Base-by-base conservation (phyloP, 2,329 filamentous ascomycete genomes). In the Emmonsiellopsis sp. region DNA sequence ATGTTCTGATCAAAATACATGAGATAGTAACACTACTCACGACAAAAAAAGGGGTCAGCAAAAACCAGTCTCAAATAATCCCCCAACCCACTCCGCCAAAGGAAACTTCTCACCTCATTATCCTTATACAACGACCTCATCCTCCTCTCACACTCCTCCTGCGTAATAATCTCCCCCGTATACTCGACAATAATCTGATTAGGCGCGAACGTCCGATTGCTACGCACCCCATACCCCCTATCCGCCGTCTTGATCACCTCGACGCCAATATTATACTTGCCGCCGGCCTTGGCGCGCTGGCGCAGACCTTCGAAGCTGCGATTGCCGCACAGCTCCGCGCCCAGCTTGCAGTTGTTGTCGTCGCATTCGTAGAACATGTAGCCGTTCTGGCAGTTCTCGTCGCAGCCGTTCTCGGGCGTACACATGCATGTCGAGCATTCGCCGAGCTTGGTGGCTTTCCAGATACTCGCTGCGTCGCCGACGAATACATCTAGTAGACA, bases 1-100 rank as follows among this genome's bases (percentile, higher is more conserved):
- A 97, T 93, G 70, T 94, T 93, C 70, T 96, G 90, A 66, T 97
- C 91, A 67, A 97, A 96, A 53, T 89, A 90, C 93, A 98, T 98
- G 49, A 98, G 77, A 70, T 98, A 98, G 71, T 95, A 97, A 71
- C 90, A 95, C 88, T 95, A 26, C 20, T 26, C 20, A 26, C 3
- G 5, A 26, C 20, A 26, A 26, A 26, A 26, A 26, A 26, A 26
- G n/a, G n/a, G n/a, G 20, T 26, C 20, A 26, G 20, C 20, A 26
- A 26, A 26, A 5, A 26, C 20, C 20, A 26, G 20, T 26, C 20
- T 26, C 3, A 26, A 26, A 26, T 26, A 26, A 26, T 3, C 20
- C 20, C 20, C 20, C 20, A 2, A 2, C 20, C 20, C 2, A 26
- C 20, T 5, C 20, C 20, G 3, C 20, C 20, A 5, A 26, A 26